phyloP scores from a whole-genome alignment of 352 stramenopile species.

The Vaucheria bursata region DNA sequence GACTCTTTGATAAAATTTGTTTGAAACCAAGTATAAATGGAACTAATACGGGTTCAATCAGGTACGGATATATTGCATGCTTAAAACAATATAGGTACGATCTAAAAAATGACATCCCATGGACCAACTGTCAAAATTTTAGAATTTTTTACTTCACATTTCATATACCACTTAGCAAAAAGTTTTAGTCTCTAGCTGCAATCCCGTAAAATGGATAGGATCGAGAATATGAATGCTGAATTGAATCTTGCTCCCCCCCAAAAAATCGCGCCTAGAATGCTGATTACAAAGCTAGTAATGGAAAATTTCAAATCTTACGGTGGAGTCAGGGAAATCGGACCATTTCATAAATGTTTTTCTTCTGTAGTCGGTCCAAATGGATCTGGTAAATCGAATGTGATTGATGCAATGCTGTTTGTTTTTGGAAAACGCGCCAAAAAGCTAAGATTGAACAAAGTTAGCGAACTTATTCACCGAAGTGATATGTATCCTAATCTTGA shows the following conservation, averaged over 20 bases:
- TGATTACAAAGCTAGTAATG: conserved; percentile 94
- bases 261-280: conserved; percentile 59
- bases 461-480: conserved; percentile 95
- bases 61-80: too few species aligned
- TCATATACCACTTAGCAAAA: too few species aligned
- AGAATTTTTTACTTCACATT: too few species aligned
- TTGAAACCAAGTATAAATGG: too few species aligned
- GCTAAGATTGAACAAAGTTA: conserved; percentile 86
- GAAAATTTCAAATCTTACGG: conserved; percentile 99
- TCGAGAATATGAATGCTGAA: background rate
- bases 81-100: too few species aligned
- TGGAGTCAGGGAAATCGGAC: conserved; percentile 85
- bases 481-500: conserved; percentile 75
- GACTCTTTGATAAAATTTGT: too few species aligned
- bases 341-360: conserved; percentile 99
- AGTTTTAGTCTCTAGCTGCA: too few species aligned
- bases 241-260: too few species aligned
- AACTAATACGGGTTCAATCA: too few species aligned
- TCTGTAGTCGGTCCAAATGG: conserved; percentile 96
- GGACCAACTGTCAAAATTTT: too few species aligned
- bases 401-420: conserved; percentile 99
- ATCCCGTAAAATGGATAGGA: too few species aligned
- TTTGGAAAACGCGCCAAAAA: conserved; percentile 98
- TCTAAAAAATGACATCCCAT: too few species aligned
- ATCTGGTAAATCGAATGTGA: conserved; percentile 98